Conservation (phyloP, 805 yeast species). For the Ogataea populi-albae region DNA sequence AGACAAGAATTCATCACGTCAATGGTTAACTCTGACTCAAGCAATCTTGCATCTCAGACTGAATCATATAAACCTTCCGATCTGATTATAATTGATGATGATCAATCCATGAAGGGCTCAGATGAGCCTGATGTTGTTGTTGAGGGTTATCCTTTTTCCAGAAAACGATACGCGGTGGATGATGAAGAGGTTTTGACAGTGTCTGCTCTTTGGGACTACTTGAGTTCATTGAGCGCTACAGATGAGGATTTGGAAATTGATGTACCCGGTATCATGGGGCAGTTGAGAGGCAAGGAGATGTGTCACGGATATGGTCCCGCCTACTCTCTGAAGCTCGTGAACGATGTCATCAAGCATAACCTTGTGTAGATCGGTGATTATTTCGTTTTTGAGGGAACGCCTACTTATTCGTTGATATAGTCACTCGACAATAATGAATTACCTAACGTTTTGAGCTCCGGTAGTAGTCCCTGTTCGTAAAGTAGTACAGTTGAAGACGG, state of each 20-base stretch:
- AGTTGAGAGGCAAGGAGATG: constrained; percentile 61
- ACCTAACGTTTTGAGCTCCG: too few species aligned
- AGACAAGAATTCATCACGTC: constrained; percentile 25
- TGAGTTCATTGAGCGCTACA: constrained; percentile 47
- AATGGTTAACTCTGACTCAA: constrained; percentile 18
- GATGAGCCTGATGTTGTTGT: constrained; percentile 4
- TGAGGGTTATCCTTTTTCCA: constrained; percentile 7
- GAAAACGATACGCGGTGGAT: constrained; percentile 22
- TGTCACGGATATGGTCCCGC: constrained; percentile 85
- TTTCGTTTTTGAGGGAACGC: too few species aligned
- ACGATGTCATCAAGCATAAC: constrained; percentile 32
- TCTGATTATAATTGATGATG: too few species aligned
- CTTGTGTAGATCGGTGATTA: constrained; percentile 1
- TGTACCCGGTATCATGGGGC: constrained; percentile 54
- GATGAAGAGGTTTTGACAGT: constrained; percentile 57
- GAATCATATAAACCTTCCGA: too few species aligned
- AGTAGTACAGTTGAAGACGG: too few species aligned
- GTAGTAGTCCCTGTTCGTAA: too few species aligned
- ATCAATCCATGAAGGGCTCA: too few species aligned
- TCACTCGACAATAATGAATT: too few species aligned
- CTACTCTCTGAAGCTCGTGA: constrained; percentile 45
- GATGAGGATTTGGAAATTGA: constrained; percentile 51
- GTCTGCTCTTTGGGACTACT: constrained; percentile 82
- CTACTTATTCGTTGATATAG: too few species aligned
- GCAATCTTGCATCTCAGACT: too few species aligned